Evolutionary conservation across 2,329 filamentous ascomycete genomes (phyloP), one percentile per base, ranked within the genome.

Genomic region (Ophiostoma piceae): DNA sequence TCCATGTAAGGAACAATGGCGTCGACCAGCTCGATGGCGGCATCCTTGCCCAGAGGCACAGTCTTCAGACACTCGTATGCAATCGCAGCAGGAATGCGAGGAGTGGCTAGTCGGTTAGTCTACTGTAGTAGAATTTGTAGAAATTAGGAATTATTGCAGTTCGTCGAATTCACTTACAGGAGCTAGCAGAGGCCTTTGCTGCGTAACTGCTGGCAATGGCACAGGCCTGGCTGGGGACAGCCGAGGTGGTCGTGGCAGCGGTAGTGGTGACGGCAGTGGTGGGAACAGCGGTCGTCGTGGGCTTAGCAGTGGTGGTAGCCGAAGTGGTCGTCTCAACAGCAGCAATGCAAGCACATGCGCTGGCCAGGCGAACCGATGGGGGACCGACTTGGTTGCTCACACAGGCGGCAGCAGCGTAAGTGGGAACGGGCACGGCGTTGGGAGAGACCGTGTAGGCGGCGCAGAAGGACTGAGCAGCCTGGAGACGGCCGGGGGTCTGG

Each of bases 11-110:
- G 80, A 72, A 75, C 75, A 22, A 81, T 74, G 62, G 78, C 76
- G 67, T 80, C 77, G 41, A 82, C 76, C 41, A 80, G 78, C 67
- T 77, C 76, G 35, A 81, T 73, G 6, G 80, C 80, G 0, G 73
- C 79, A 43, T 77, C 74, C 74, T 80, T 80, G 66, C 78, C 70
- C 22, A 82, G 77, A 0, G 80, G 79, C 8, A 82, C 78, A 0
- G 80, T 80, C 67, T 78, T 78, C 66, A 82, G 76, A 71, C 81
- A 82, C 26, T 78, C 78, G 66, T 80, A 75, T 0, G 81, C 80
- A 8, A 81, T 70, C 29, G 72, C 73, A 2, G 80, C 80, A 57
- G 79, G 76, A 19, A 82, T 75, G 1, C 75, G 77, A 0, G 78
- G 77, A 12, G 76, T 77, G 11, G 70, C 72, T 71, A 22, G 5